These are phyloP conservation scores for Monascus purpureus DNA, from an alignment of 495 filamentous ascomycete genomes.

Conservation along the genomic window DNA sequence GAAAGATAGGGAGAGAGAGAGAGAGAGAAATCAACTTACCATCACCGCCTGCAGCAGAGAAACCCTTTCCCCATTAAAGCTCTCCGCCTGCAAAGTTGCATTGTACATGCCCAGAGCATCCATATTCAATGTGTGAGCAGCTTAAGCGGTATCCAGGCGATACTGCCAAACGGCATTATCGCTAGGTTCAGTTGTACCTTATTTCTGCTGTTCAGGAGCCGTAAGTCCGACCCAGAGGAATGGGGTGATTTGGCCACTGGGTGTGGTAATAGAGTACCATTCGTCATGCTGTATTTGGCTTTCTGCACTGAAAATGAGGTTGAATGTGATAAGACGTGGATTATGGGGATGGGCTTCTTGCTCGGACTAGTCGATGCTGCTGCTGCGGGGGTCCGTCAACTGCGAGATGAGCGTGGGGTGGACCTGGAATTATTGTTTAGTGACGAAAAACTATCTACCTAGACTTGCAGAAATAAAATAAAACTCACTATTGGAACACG, in stretches of 20 bases:
- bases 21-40: conserved; percentile 14
- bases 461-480: background rate
- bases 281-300: conserved; percentile 29
- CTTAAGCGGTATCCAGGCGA: conserved; percentile 20
- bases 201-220: conserved; percentile 26
- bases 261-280: conserved; percentile 24
- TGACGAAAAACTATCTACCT: background rate
- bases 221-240: conserved; percentile 37
- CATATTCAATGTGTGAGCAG: conserved; percentile 22
- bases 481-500: conserved; percentile 11
- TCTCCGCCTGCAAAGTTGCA: conserved; percentile 29
- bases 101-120: conserved; percentile 36
- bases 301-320: conserved; percentile 19
- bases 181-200: conserved; percentile 17
- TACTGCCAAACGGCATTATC: conserved; percentile 30
- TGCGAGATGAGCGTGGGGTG: conserved; percentile 24
- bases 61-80: conserved; percentile 31
- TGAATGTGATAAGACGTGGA: conserved; percentile 26
- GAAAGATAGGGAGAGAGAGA: background rate
- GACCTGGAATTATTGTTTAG: too few species aligned
- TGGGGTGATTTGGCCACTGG: conserved; percentile 23
- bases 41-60: conserved; percentile 37
- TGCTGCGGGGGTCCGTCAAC: conserved; percentile 20
- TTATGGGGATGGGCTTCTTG: conserved; percentile 31
- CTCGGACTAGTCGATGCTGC: too few species aligned